These are phyloP conservation scores for Diutina mesorugosa DNA, from an alignment of 1,139 yeast genomes.

Conservation along the genomic window DNA sequence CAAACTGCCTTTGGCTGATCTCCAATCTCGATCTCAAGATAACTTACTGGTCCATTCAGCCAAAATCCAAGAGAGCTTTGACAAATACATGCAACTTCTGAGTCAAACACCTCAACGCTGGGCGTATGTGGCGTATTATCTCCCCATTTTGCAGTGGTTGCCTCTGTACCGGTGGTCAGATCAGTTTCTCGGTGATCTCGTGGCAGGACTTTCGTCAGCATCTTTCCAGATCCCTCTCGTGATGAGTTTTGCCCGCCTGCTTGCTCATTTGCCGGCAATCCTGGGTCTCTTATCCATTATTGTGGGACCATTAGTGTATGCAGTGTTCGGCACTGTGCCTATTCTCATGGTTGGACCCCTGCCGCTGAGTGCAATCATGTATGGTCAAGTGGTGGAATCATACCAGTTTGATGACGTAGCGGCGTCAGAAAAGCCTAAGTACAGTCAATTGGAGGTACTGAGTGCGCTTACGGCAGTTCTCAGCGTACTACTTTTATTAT, in stretches of 20 bases:
- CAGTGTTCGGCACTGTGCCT: conserved; percentile 21
- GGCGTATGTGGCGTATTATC: conserved; percentile 19
- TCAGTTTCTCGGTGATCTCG: conserved; percentile 14
- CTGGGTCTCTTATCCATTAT: conserved; percentile 19
- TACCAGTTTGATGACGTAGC: not conserved
- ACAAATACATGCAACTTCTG: conserved; percentile 3
- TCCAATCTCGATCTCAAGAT: not conserved
- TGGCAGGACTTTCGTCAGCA: conserved; percentile 22
- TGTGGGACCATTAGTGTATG: conserved; percentile 15
- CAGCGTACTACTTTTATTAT: conserved; percentile 13
- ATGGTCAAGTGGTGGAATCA: conserved; percentile 16
- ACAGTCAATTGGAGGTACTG: conserved; percentile 17
- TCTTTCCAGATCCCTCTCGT: conserved; percentile 23
- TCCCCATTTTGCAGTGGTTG: conserved; percentile 21
- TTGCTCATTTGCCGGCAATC: conserved; percentile 21
- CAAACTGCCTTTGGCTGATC: not conserved
- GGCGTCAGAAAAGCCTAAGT: conserved; percentile 6
- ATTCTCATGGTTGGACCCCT: conserved; percentile 22
- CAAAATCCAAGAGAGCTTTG: not conserved
- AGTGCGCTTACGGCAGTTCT: not conserved
- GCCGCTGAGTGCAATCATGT: conserved; percentile 20
- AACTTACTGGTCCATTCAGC: not conserved
- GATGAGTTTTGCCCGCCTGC: conserved; percentile 21
- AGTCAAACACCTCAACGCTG: conserved; percentile 4
- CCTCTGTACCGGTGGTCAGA: conserved; percentile 12